A percentile compares a stretch with the other conserved stretches of the same genome.
phyloP scores from a whole-genome alignment of 768 basidiomycete genomes.

The Russula earlei region DNA sequence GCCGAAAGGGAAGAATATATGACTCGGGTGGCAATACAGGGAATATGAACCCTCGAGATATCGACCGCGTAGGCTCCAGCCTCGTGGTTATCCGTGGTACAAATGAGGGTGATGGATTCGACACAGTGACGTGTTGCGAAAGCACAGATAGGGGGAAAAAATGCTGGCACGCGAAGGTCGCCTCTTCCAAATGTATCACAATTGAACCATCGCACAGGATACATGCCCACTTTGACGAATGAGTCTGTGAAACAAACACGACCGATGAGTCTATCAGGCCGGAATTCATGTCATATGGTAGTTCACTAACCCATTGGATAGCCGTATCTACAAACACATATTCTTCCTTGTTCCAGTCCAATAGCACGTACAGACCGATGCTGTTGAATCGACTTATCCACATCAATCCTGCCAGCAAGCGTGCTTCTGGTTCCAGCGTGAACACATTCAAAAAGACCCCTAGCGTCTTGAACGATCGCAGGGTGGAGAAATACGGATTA shows the following conservation, averaged over 20 bases:
- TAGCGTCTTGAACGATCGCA: slow-evolving; percentile 53
- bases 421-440: slow-evolving; percentile 52
- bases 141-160: slow-evolving; percentile 50
- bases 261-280: not conserved
- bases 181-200: slow-evolving; percentile 67
- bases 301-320: slow-evolving; percentile 56
- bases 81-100: slow-evolving; percentile 21
- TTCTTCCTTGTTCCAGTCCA: slow-evolving; percentile 56
- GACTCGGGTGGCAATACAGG: slow-evolving; percentile 16
- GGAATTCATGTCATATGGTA: not conserved
- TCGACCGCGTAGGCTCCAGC: slow-evolving; percentile 20
- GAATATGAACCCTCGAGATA: slow-evolving; percentile 22
- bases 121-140: slow-evolving; percentile 23
- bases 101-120: slow-evolving; percentile 12
- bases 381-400: slow-evolving; percentile 48
- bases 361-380: slow-evolving; percentile 52
- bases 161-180: slow-evolving; percentile 53
- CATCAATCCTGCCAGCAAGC: slow-evolving; percentile 60
- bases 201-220: slow-evolving; percentile 58
- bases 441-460: slow-evolving; percentile 75
- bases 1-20: slow-evolving; percentile 10
- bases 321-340: slow-evolving; percentile 69
- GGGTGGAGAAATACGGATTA: slow-evolving; percentile 43
- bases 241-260: slow-evolving; percentile 29
- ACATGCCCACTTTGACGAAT: slow-evolving; percentile 70